Evolutionary conservation across 163 green algal species (phyloP).

Genomic region (Scenedesmus sp.): DNA sequence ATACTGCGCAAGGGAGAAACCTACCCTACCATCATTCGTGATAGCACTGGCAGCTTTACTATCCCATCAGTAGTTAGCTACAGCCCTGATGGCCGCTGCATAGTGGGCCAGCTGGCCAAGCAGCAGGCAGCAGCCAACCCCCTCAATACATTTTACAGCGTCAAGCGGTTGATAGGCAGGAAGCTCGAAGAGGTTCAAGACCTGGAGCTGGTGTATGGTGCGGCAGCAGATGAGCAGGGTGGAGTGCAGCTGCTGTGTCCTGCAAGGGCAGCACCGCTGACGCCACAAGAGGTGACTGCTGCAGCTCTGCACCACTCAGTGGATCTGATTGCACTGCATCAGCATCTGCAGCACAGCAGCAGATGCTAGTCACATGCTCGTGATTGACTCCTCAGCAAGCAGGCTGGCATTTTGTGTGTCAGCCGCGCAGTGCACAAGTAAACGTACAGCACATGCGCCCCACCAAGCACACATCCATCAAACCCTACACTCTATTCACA

Average conservation of each 20-base stretch:
- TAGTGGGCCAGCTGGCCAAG: slow-evolving; percentile 34
- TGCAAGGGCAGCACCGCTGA: background rate
- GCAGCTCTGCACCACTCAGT: slow-evolving; percentile 61
- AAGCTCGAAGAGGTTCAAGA: slow-evolving; percentile 31
- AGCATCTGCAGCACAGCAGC: background rate
- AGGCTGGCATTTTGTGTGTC: background rate
- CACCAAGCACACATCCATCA: no score
- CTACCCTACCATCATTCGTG: background rate
- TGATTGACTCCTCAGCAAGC: background rate
- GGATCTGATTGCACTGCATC: background rate
- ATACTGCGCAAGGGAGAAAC: slow-evolving; percentile 77
- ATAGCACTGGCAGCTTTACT: background rate
- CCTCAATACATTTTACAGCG: slow-evolving; percentile 68
- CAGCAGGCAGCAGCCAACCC: slow-evolving; percentile 30
- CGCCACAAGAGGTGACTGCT: slow-evolving; percentile 38
- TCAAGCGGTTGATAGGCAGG: slow-evolving; percentile 85
- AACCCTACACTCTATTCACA: background rate
- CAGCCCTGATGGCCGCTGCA: background rate
- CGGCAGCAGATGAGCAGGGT: background rate
- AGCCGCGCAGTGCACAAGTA: background rate
- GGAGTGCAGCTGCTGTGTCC: slow-evolving; percentile 40
- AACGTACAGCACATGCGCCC: background rate
- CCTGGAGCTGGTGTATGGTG: background rate
- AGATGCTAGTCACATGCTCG: background rate
- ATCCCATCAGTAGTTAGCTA: slow-evolving; percentile 47